Conservation (phyloP, 768 basidiomycete genomes). For the Leccinum longicurvipes region DNA sequence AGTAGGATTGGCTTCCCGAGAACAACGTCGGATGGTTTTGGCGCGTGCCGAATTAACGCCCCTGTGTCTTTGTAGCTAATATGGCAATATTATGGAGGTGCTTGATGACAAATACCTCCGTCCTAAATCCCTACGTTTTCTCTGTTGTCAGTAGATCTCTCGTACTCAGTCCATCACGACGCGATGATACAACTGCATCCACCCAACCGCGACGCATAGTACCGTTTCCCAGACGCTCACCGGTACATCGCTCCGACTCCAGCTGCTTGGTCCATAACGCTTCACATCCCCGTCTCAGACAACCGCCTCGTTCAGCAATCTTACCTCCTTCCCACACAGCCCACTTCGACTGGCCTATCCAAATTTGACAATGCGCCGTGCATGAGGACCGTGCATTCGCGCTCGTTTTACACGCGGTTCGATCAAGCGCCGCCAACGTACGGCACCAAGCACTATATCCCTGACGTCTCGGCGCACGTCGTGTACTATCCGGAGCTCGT, state of each 20-base stretch:
- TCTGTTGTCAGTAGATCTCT: too few species aligned
- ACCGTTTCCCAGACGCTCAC: too few species aligned
- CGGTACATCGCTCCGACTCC: too few species aligned
- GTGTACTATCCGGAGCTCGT: slow-evolving; percentile 68
- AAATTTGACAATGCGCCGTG: slow-evolving; percentile 58
- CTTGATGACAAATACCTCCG: neutral
- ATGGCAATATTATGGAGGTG: slow-evolving; percentile 6
- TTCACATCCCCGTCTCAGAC: too few species aligned
- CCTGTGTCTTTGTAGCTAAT: slow-evolving; percentile 24
- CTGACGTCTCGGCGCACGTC: slow-evolving; percentile 80
- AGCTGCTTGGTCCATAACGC: too few species aligned
- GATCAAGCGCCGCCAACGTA: slow-evolving; percentile 76
- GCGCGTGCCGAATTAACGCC: slow-evolving; percentile 8
- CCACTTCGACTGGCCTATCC: too few species aligned
- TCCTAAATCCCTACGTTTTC: too few species aligned
- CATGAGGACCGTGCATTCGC: slow-evolving; percentile 53
- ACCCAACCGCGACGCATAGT: too few species aligned
- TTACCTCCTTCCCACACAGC: too few species aligned
- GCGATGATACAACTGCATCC: too few species aligned
- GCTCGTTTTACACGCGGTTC: slow-evolving; percentile 69
- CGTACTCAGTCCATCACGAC: too few species aligned
- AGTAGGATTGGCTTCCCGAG: slow-evolving; percentile 25
- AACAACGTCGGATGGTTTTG: slow-evolving; percentile 36
- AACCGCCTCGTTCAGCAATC: too few species aligned
- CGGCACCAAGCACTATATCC: slow-evolving; percentile 65